These are phyloP conservation scores for Penicillium alfredii DNA, from an alignment of 495 filamentous ascomycete species.

Conservation along the genomic window DNA sequence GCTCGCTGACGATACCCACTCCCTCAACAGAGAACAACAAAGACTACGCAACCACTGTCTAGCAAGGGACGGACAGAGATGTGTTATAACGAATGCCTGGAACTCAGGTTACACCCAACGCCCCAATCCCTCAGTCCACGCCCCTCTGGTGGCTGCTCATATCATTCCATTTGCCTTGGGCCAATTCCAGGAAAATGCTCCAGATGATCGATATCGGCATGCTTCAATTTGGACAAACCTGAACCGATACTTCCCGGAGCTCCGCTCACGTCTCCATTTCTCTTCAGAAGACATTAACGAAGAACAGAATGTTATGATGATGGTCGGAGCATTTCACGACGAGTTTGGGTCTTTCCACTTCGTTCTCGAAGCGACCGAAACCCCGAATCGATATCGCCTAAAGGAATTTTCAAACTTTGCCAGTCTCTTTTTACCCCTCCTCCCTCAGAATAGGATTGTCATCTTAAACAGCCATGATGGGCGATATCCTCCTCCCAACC, in stretches of 20 bases:
- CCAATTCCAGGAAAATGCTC: constrained; percentile 1
- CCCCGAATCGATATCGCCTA: background rate
- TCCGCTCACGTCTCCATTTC: background rate
- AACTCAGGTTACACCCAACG: background rate
- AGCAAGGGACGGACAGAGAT: constrained; percentile 3
- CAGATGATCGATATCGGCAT: background rate
- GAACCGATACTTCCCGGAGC: background rate
- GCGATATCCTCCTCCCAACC: background rate
- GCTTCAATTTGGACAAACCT: background rate
- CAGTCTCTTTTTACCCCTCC: background rate
- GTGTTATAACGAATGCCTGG: constrained; percentile 5
- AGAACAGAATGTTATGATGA: background rate
- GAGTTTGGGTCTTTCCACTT: constrained; percentile 1
- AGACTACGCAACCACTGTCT: constrained; percentile 7
- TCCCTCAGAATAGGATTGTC: background rate
- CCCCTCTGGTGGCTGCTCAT: constrained; percentile 6
- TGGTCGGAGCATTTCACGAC: background rate
- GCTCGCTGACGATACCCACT: background rate
- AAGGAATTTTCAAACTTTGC: background rate
- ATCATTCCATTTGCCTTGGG: constrained; percentile 12
- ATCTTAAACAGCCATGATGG: background rate
- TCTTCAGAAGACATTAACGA: background rate
- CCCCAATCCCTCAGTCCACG: background rate
- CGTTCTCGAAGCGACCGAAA: background rate
- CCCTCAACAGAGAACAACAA: background rate